These are phyloP conservation scores for Mortierella polycephala DNA, from an alignment of 371 early-diverging fungal genomes.

Conservation along the genomic window DNA sequence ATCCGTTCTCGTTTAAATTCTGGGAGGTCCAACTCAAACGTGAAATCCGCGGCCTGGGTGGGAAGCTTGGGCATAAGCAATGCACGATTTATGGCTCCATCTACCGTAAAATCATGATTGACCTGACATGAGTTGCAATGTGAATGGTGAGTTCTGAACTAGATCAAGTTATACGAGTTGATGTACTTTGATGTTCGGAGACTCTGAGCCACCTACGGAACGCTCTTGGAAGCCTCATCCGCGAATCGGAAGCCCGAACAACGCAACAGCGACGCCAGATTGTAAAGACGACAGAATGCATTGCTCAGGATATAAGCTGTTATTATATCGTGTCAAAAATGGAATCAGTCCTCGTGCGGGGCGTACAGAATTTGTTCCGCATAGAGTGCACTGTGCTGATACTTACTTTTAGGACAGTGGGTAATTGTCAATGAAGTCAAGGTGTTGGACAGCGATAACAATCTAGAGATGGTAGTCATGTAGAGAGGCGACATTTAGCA, in stretches of 20 bases:
- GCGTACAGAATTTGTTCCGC: not conserved
- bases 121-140: constrained; percentile 35
- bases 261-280: constrained; percentile 15
- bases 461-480: not conserved
- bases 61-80: constrained; percentile 28
- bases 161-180: constrained; percentile 25
- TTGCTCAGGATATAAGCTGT: not conserved
- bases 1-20: constrained; percentile 14
- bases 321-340: not conserved
- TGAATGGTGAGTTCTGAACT: not conserved
- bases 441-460: constrained; percentile 11
- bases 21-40: constrained; percentile 21
- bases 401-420: constrained; percentile 24
- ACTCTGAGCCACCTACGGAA: constrained; percentile 1
- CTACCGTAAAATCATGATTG: constrained; percentile 22
- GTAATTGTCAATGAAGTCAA: constrained; percentile 17
- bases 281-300: constrained; percentile 12
- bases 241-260: constrained; percentile 22
- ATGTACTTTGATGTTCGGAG: constrained; percentile 15
- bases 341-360: no score
- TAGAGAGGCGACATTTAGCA: no score
- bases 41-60: constrained; percentile 19
- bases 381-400: not conserved
- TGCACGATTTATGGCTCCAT: no score
- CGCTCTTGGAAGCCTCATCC: constrained; percentile 19